Evolutionary conservation across 257 asterid species (phyloP), one percentile per base, ranked within the genome.

Genomic region (Scutellaria baicalensis): DNA sequence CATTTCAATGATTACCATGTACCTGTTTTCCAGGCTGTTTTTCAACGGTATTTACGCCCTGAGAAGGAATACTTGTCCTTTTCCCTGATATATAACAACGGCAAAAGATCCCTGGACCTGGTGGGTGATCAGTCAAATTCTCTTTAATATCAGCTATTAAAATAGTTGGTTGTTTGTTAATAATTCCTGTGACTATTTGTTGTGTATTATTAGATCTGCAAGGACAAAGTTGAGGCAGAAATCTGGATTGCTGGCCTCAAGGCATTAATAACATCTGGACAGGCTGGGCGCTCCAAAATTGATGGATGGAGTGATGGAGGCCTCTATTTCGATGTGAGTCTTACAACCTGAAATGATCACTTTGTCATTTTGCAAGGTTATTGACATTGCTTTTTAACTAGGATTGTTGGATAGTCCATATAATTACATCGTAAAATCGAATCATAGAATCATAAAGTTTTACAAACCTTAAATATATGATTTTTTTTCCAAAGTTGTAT

Each of bases 261-360:
- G 85, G 85, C 95, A 55, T 72, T 93, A 82, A 85, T 88, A 83
- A 82, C 96, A 59, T 70, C 81, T 59, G 89, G 94, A 75, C 95
- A 85, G 82, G 89, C 84, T 63, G 95, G 95, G 58, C 90, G 96
- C 72, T 88, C 96, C 66, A 90, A 93, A 79, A 91, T 90, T 85
- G 97, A 93, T 75, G 96, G 98, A 69, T 90, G 97, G 97, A 73
- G 79, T 78, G 97, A 90, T 61, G 97, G 96, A 56, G 95, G 89
- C 78, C 87, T 90, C 80, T 79, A 78, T 77, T 90, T 88, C 71
- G 95, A 88, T 74, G 98, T 86, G 85, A 85, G 78, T 71, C 54
- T 70, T 42, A 72, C 70, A 16, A 67, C 63, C 59, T 64, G 18
- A 42, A 69, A 13, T 33, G 17, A 44, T 45, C 72, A 57, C 76